Conservation (phyloP, 2,329 filamentous ascomycete genomes). For the Colletotrichum euphorbiae region DNA sequence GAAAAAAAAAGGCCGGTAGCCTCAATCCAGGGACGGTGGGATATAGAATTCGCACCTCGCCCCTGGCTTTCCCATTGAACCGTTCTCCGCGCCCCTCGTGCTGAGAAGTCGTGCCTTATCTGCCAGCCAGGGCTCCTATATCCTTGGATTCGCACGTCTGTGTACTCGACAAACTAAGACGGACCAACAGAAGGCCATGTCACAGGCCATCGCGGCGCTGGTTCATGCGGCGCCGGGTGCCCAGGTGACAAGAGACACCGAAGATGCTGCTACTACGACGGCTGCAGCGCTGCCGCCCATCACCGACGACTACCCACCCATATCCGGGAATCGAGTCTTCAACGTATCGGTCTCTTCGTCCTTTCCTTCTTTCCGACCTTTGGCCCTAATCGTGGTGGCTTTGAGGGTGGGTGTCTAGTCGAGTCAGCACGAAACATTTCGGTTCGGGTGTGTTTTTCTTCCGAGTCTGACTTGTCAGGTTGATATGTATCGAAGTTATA, state of each 20-base stretch:
- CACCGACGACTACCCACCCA: slow-evolving; percentile 26
- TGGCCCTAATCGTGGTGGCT: slow-evolving; percentile 26
- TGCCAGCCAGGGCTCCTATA: slow-evolving; percentile 13
- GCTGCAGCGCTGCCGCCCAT: slow-evolving; percentile 16
- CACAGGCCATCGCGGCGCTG: slow-evolving; percentile 27
- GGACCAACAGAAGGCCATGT: slow-evolving; percentile 13
- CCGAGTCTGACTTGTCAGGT: background rate
- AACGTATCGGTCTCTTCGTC: slow-evolving; percentile 26
- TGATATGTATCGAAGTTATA: background rate
- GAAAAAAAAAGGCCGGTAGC: background rate
- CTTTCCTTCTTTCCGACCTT: slow-evolving; percentile 30
- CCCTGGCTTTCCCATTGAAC: slow-evolving; percentile 8
- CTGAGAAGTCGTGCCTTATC: background rate
- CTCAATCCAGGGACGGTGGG: background rate
- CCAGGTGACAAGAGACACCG: background rate
- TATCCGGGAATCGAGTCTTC: slow-evolving; percentile 30
- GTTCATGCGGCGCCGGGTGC: slow-evolving; percentile 28
- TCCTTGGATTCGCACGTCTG: background rate
- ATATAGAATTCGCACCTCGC: slow-evolving; percentile 15
- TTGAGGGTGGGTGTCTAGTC: slow-evolving; percentile 32
- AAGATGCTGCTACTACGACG: background rate
- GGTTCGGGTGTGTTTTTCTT: slow-evolving; percentile 24
- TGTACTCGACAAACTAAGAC: background rate
- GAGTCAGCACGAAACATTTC: slow-evolving; percentile 35
- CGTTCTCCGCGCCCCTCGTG: slow-evolving; percentile 5